Base-by-base conservation (phyloP, 2,329 filamentous ascomycete genomes). In the Neonectria neomacrospora region DNA sequence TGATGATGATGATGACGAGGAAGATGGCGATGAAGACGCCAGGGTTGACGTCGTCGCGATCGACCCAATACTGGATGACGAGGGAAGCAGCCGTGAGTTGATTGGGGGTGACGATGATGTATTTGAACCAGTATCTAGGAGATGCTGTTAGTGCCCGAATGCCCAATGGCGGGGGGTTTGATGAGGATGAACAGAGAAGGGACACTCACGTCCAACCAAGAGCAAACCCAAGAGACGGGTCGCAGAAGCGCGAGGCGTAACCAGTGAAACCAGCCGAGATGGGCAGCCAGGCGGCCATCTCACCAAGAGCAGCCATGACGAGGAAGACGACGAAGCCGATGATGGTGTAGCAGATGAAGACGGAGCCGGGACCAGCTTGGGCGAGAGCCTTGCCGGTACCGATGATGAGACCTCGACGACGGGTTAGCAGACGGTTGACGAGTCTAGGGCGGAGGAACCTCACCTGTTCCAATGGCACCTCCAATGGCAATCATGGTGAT, bases 211-310 rank as follows among this genome's bases (percentile, higher is more conserved):
- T 88, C 83, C 86, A 94, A 37, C 91, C 91, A 12, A 94, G 84
- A 60, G 91, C 86, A 76, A 96, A 96, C 58, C 92, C 92, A 26
- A 96, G 85, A 64, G 91, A 91, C 56, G 91, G 91, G 71, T 96
- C 91, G 73, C 89, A 91, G 80, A 93, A 96, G 51, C 92, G 86
- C 64, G 88, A 86, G 23, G 92, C 91, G 74, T 94, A 96, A 72
- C 91, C 91, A 64, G 91, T 91, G 78, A 96, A 96, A 70, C 92
- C 92, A 75, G 90, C 88, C 58, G 88, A 86, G 72, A 94, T 83
- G 54, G 92, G 92, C 34, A 96, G 78, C 91, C 91, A 96, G 55
- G 92, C 87, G 9, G 92, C 91, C 91, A 96, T 96, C 78, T 95
- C 92, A 66, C 92, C 92, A 4, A 96, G 86, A 60, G 87, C 90